Evolutionary conservation across 2,329 filamentous ascomycete genomes (phyloP), one percentile per base, ranked within the genome.

Genomic region (Hypoxylon rubiginosum): DNA sequence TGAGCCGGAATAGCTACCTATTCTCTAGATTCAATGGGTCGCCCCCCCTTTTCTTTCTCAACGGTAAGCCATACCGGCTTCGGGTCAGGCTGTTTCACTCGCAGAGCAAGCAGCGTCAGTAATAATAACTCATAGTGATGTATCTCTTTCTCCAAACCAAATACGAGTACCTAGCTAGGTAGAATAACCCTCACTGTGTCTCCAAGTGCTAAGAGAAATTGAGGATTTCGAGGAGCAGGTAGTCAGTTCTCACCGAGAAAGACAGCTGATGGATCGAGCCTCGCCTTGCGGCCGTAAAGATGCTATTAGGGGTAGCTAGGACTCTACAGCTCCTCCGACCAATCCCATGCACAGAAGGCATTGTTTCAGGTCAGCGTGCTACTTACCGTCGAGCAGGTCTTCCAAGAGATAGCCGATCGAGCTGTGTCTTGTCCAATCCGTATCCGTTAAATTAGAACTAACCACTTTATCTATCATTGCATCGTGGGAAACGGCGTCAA

Each of bases 321-420:
- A 30, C 30, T 59, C 36, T 24, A 34, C 32, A 39, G 48, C 34
- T 57, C 46, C 60, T n/a, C 57, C 58, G 54, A 48, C 41, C 54
- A 13, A 17, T 39, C 19, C 53, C n/a, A 66, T 59, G 43, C 63
- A 56, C 66, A 54, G 24, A 59, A 64, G 58, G 32, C 28, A 53
- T 62, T 52, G 34, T 55, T 36, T 43, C 24, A 49, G n/a, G 57
- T 32, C 24, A 62, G 39, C 26, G 19, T 46, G 36, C 21, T 39
- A 19, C 52, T 17, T 9, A 30, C n/a, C 9, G 17, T 10, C 41
- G 17, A 45, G 21, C 8, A 45, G 17, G 41, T 17, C 11, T 2
- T 57, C 10, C 43, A 62, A 15, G 56, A 60, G 56, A 58, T 59
- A 26, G 53, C 30, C 46, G 17, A 49, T 34, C 48, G 19, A 61